A percentile compares a stretch with the other conserved stretches of the same genome.
phyloP scores from a whole-genome alignment of 1,284 basidiomycete genomes.

The Schizopora paradoxa region DNA sequence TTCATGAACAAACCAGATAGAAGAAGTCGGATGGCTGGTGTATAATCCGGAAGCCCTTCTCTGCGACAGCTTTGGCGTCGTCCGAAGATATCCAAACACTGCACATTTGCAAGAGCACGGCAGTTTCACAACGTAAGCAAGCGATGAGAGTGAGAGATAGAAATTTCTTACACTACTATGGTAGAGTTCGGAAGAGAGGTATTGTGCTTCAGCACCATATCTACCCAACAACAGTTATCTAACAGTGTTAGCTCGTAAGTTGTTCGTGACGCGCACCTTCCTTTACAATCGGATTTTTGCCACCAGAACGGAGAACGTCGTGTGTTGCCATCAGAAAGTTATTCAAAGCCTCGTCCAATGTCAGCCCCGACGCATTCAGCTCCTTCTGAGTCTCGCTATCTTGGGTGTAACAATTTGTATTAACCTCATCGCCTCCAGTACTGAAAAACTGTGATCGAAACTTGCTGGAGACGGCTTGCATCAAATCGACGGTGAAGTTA shows the following conservation, averaged over 20 bases:
- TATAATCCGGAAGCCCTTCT: conserved; percentile 45
- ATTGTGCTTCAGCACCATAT: conserved; percentile 30
- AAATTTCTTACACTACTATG: conserved; percentile 34
- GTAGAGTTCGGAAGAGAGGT: conserved; percentile 30
- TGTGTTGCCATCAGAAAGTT: conserved; percentile 37
- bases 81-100: conserved; percentile 42
- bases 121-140: neutral
- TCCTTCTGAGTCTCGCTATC: conserved; percentile 29
- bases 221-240: conserved; percentile 19
- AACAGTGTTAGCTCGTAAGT: neutral
- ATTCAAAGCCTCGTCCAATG: conserved; percentile 33
- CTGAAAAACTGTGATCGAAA: conserved; percentile 34
- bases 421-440: conserved; percentile 49
- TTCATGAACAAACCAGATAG: conserved; percentile 48
- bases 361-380: conserved; percentile 25
- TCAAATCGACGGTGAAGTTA: conserved; percentile 30
- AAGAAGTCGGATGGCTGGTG: conserved; percentile 55
- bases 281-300: conserved; percentile 46
- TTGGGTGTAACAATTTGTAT: conserved; percentile 35
- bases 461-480: conserved; percentile 23
- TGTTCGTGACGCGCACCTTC: conserved; percentile 26
- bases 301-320: conserved; percentile 25
- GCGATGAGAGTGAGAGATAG: neutral
- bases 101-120: neutral
- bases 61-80: conserved; percentile 36